These are phyloP conservation scores for Flammula alnicola DNA, from an alignment of 1,284 basidiomycete genomes.

Conservation along the genomic window DNA sequence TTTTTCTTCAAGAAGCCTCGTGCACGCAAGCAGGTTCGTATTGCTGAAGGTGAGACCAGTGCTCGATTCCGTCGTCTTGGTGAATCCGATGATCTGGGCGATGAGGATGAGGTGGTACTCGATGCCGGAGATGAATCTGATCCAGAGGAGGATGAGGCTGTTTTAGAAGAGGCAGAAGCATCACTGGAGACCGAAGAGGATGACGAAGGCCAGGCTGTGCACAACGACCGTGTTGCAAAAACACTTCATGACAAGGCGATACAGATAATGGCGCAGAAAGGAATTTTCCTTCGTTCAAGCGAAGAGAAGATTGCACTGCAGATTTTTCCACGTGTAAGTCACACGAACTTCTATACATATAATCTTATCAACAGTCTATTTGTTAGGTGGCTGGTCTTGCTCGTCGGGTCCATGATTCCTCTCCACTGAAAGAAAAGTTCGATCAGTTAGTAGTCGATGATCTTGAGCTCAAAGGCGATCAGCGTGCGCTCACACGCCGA, in stretches of 20 bases:
- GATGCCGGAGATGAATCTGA: constrained; percentile 12
- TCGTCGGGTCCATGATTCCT: background rate
- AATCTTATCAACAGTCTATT: background rate
- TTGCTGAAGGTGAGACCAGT: too few species aligned
- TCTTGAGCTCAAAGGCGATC: background rate
- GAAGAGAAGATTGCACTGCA: constrained; percentile 13
- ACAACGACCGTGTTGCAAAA: constrained; percentile 16
- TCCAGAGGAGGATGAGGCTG: constrained; percentile 9
- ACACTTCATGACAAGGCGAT: constrained; percentile 18
- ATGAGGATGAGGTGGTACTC: constrained; percentile 10
- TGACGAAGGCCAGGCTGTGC: constrained; percentile 20
- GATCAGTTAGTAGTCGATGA: background rate
- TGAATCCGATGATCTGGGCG: too few species aligned
- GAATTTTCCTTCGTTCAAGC: constrained; percentile 1
- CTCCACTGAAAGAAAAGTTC: background rate
- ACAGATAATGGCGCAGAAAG: constrained; percentile 11
- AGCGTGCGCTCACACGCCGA: background rate
- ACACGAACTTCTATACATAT: background rate
- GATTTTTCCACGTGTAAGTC: constrained; percentile 18
- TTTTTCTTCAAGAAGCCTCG: background rate
- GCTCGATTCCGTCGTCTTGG: too few species aligned
- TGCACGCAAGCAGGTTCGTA: too few species aligned
- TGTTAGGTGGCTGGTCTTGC: background rate
- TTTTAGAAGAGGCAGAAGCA: constrained; percentile 5
- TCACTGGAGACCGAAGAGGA: constrained; percentile 1